A percentile compares a stretch with the other conserved stretches of the same genome.
Conservation (phyloP, 2,329 filamentous ascomycete genomes). For the Diaporthe australafricana region DNA sequence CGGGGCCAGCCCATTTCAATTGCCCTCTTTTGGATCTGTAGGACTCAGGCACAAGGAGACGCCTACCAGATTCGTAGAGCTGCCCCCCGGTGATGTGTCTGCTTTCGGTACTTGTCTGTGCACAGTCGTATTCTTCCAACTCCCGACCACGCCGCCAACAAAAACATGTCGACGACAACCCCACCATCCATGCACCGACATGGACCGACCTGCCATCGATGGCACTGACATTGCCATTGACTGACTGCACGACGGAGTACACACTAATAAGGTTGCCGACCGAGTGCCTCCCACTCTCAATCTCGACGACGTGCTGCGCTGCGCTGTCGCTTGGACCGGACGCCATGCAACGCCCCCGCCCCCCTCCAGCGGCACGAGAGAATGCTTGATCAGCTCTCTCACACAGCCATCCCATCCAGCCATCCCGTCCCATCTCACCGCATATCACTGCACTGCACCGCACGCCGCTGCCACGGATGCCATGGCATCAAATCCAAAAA, state of each 20-base stretch:
- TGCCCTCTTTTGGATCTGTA: constrained; percentile 5
- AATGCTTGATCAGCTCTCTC: constrained; percentile 9
- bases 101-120: constrained; percentile 19
- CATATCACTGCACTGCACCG: not conserved
- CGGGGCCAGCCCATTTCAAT: constrained; percentile 14
- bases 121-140: constrained; percentile 24
- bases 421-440: constrained; percentile 1
- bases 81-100: constrained; percentile 5
- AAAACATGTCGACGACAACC: constrained; percentile 1
- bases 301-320: constrained; percentile 1
- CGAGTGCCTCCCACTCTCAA: not conserved
- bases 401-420: constrained; percentile 4
- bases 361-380: not conserved
- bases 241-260: not conserved
- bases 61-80: constrained; percentile 16
- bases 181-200: constrained; percentile 14
- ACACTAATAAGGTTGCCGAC: no score
- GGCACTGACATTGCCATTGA: constrained; percentile 9
- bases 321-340: constrained; percentile 4
- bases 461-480: constrained; percentile 5
- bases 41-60: constrained; percentile 16
- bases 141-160: constrained; percentile 19
- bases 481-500: not conserved
- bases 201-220: constrained; percentile 18
- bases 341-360: constrained; percentile 24